Percentiles rank a stretch among this genome's conserved stretches.
phyloP scores from a whole-genome alignment of 371 early-diverging fungal genomes.

The Thermomucor indicae-seudaticae region DNA sequence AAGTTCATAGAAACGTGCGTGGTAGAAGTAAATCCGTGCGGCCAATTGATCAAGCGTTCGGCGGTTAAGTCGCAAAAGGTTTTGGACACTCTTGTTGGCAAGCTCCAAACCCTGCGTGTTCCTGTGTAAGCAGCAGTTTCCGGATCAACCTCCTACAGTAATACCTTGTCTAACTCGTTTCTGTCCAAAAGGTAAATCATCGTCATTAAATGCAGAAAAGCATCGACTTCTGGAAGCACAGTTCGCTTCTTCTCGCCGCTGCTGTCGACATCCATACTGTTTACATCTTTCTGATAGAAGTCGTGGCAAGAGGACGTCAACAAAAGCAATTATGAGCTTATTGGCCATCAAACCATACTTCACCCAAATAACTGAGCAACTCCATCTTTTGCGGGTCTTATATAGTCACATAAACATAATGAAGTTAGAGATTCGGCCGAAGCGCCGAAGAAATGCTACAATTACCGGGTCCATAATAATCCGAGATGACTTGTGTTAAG shows the following conservation, averaged over 20 bases:
- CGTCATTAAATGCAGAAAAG: conserved; percentile 78
- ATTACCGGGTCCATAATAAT: conserved; percentile 62
- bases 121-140: not conserved
- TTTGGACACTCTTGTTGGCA: conserved; percentile 59
- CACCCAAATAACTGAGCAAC: conserved; percentile 33
- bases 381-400: conserved; percentile 31
- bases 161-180: conserved; percentile 66
- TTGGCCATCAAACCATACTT: conserved; percentile 29
- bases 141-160: no score
- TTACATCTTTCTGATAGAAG: no score
- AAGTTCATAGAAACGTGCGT: conserved; percentile 84
- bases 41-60: conserved; percentile 88
- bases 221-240: conserved; percentile 83
- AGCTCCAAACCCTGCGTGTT: conserved; percentile 55
- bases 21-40: conserved; percentile 91
- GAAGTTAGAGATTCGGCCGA: not conserved
- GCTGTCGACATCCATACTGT: conserved; percentile 30
- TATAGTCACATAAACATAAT: not conserved
- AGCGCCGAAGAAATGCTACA: not conserved
- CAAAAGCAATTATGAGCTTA: not conserved
- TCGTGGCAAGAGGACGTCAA: not conserved
- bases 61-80: conserved; percentile 69
- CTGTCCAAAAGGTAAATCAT: conserved; percentile 82
- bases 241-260: conserved; percentile 33
- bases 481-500: conserved; percentile 59